phyloP scores from a whole-genome alignment of 108 stramenopile genomes.

The Cylindrotheca fusiformis region DNA sequence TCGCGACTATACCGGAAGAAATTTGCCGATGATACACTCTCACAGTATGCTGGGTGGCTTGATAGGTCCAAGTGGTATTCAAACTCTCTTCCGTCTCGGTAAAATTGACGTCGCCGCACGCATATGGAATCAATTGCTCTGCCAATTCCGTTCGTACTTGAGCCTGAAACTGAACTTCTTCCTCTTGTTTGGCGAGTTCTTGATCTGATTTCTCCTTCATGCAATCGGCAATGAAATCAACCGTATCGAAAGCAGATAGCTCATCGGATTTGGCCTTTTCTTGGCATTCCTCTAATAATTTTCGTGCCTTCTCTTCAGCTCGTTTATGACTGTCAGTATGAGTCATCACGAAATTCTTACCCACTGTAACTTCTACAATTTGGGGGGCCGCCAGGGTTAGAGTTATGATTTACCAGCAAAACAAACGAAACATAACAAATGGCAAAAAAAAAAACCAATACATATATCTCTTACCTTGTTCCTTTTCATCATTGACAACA shows the following conservation, averaged over 20 bases:
- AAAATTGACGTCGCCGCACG: constrained; percentile 54
- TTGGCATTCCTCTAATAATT: constrained; percentile 45
- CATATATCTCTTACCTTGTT: constrained; percentile 75
- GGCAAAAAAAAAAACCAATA: too few relatives aligned
- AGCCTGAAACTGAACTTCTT: constrained; percentile 66
- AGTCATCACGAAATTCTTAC: constrained; percentile 31
- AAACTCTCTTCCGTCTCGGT: constrained; percentile 39
- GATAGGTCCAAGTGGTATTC: constrained; percentile 33
- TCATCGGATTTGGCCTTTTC: neutral
- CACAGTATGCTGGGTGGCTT: constrained; percentile 13
- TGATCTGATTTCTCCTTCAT: constrained; percentile 43
- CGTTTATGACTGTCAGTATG: constrained; percentile 47
- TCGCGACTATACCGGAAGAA: constrained; percentile 39
- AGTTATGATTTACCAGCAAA: neutral
- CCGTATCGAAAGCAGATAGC: constrained; percentile 11
- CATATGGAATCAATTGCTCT: constrained; percentile 52
- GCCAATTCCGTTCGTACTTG: constrained; percentile 50
- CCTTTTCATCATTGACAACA: constrained; percentile 55
- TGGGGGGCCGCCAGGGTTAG: neutral
- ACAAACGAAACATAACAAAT: neutral
- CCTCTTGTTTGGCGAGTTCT: constrained; percentile 40
- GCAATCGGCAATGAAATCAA: constrained; percentile 45
- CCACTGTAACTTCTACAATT: constrained; percentile 19
- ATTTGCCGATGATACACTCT: constrained; percentile 49
- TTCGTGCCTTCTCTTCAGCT: constrained; percentile 40